Conservation (phyloP, 805 yeast species). For the Saturnispora galanensis region DNA sequence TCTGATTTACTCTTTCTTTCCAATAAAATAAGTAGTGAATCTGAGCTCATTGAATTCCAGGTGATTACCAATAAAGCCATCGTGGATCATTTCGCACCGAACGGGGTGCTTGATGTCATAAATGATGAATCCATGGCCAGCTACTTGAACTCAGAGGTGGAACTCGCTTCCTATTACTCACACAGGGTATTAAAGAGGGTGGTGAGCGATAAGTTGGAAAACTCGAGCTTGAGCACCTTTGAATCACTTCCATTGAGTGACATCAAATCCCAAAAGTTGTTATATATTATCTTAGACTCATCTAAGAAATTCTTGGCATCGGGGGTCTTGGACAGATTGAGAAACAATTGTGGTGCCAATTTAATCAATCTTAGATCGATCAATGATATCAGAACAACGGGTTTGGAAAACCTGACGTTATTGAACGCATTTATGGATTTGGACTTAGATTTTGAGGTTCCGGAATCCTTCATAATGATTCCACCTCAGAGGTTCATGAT, state of each 20-base stretch:
- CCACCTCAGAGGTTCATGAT: slow-evolving; percentile 57
- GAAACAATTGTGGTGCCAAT: slow-evolving; percentile 58
- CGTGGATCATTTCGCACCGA: background rate
- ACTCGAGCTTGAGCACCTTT: slow-evolving; percentile 12
- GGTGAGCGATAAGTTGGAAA: slow-evolving; percentile 25
- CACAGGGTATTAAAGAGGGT: slow-evolving; percentile 27
- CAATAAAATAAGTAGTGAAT: background rate
- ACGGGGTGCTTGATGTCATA: background rate
- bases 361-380: slow-evolving; percentile 41
- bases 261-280: slow-evolving; percentile 26
- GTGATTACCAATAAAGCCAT: background rate
- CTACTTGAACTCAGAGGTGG: background rate
- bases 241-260: slow-evolving; percentile 24
- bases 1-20: slow-evolving; percentile 9
- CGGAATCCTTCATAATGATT: slow-evolving; percentile 30
- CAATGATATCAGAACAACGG: slow-evolving; percentile 32
- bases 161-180: slow-evolving; percentile 23
- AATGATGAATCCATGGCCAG: background rate
- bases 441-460: slow-evolving; percentile 21
- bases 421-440: slow-evolving; percentile 34
- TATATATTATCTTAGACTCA: slow-evolving; percentile 28
- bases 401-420: slow-evolving; percentile 38
- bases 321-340: slow-evolving; percentile 36
- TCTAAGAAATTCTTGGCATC: slow-evolving; percentile 29
- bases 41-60: slow-evolving; percentile 12